Evolutionary conservation across 164 flowering plant genomes (phyloP).

Genomic region (grape (Vitis vinifera)): ASM3070453v1 NC_081811.1:22678001-22678500

Average conservation of each 20-base stretch:
- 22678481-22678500: constrained; percentile 14
- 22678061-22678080: too few species aligned
- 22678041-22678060: too few species aligned
- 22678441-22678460: constrained; percentile 37
- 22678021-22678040: too few species aligned
- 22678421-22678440: constrained; percentile 11
- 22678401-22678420: constrained; percentile 13
- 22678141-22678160: not conserved
- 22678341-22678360: constrained; percentile 20
- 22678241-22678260: constrained; percentile 12
- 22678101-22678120: too few species aligned
- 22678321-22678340: constrained; percentile 15
- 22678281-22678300: constrained; percentile 25
- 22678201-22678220: constrained; percentile 21
- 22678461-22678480: constrained; percentile 27
- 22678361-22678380: constrained; percentile 23
- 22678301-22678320: constrained; percentile 26
- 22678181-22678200: constrained; percentile 24
- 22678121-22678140: too few species aligned
- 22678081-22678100: too few species aligned
- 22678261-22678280: constrained; percentile 23
- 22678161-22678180: constrained; percentile 22
- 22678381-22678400: constrained; percentile 34
- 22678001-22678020: too few species aligned
- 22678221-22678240: constrained; percentile 21